phyloP scores from a whole-genome alignment of 108 stramenopile species.

The Nitzschia sp. region DNA sequence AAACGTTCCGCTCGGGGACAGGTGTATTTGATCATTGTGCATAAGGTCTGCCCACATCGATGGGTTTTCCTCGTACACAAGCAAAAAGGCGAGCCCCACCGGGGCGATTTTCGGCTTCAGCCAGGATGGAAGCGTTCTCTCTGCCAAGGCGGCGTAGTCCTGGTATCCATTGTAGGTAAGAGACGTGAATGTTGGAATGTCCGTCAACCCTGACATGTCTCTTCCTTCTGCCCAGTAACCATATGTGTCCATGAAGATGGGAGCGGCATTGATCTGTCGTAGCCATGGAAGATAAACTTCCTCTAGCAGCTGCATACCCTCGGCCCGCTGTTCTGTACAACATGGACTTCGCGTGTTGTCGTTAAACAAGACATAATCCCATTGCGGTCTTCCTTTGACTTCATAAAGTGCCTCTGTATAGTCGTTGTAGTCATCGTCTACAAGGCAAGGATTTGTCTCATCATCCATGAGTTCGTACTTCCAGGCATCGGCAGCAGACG shows the following conservation, averaged over 20 bases:
- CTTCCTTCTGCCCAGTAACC: constrained; percentile 27
- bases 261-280: constrained; percentile 29
- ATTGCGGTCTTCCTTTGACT: constrained; percentile 26
- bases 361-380: constrained; percentile 48
- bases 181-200: constrained; percentile 48
- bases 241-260: constrained; percentile 45
- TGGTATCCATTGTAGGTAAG: constrained; percentile 47
- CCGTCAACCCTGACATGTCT: constrained; percentile 48
- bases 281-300: constrained; percentile 36
- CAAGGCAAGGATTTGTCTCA: constrained; percentile 31
- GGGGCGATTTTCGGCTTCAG: constrained; percentile 51
- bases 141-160: constrained; percentile 37
- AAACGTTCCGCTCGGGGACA: constrained; percentile 44
- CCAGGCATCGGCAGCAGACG: constrained; percentile 12
- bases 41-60: constrained; percentile 45
- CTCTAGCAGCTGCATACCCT: constrained; percentile 31
- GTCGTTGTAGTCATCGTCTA: constrained; percentile 28
- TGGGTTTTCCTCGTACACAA: constrained; percentile 43
- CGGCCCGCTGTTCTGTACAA: constrained; percentile 16
- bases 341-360: constrained; percentile 44
- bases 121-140: constrained; percentile 13
- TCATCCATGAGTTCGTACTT: constrained; percentile 19
- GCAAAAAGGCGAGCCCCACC: constrained; percentile 49
- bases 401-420: constrained; percentile 18
- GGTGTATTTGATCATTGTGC: constrained; percentile 49